Percentiles rank a stretch among this genome's conserved stretches.
Conservation (phyloP, 2,329 filamentous ascomycete species). For the Paraconiothyrium brasiliense region DNA sequence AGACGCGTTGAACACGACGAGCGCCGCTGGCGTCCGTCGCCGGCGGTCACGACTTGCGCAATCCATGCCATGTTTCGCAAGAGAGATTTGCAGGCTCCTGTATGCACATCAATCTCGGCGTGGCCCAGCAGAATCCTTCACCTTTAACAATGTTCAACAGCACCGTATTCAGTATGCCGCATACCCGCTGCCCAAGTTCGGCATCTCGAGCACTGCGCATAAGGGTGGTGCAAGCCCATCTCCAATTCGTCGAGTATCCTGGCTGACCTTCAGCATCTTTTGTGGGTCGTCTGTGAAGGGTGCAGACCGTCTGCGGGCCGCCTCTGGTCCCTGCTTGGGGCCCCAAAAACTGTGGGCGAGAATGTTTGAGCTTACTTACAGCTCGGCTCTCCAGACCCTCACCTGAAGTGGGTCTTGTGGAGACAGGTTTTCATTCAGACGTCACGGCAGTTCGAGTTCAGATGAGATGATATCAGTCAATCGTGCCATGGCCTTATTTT, state of each 20-base stretch:
- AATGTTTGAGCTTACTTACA: not conserved
- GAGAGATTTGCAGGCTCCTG: not conserved
- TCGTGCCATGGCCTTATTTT: not conserved
- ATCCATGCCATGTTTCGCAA: not conserved
- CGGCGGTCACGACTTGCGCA: not conserved
- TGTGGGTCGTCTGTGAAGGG: not conserved
- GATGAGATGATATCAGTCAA: not conserved
- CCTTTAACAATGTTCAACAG: not conserved
- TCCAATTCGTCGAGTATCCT: conserved; percentile 12
- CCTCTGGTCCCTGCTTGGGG: conserved; percentile 4
- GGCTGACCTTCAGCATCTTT: not conserved
- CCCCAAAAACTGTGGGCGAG: conserved; percentile 4
- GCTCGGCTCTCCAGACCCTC: conserved; percentile 8
- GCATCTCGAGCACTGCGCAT: not conserved
- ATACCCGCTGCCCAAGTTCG: not conserved
- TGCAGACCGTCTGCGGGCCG: conserved; percentile 13
- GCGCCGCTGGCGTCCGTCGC: conserved; percentile 1
- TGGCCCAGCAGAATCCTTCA: conserved; percentile 11
- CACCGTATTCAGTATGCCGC: conserved; percentile 1
- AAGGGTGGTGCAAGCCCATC: not conserved
- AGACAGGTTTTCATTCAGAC: conserved; percentile 1
- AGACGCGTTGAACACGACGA: conserved; percentile 16
- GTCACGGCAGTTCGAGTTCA: not conserved
- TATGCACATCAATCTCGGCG: conserved; percentile 6
- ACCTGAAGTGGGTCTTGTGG: conserved; percentile 3